phyloP scores from a whole-genome alignment of 805 yeast genomes.

The Wickerhamomyces bisporus region DNA sequence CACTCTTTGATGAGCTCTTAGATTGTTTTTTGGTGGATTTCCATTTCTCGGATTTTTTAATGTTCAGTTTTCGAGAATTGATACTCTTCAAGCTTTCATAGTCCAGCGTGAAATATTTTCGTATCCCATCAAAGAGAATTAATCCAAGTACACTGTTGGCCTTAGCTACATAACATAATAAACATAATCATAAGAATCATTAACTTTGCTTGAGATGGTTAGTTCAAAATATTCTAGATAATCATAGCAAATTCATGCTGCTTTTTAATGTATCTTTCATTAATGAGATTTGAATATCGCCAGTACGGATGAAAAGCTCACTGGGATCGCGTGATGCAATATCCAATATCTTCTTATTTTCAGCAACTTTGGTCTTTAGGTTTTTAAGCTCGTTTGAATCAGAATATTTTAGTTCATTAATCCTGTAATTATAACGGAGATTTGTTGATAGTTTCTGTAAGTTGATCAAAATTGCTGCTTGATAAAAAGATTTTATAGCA shows the following conservation, averaged over 20 bases:
- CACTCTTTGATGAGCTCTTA: no score
- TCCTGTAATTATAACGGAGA: conserved; percentile 9
- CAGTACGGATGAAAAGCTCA: no score
- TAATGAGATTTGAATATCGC: no score
- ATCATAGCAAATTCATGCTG: neutral
- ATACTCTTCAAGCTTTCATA: no score
- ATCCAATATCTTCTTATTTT: neutral
- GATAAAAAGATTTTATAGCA: conserved; percentile 2
- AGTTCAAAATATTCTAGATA: no score
- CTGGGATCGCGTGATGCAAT: neutral
- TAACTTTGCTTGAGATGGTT: no score
- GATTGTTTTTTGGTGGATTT: no score
- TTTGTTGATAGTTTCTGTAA: conserved; percentile 1
- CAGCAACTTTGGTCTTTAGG: neutral
- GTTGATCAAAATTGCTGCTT: conserved; percentile 4
- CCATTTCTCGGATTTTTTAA: neutral
- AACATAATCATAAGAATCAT: neutral
- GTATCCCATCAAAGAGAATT: no score
- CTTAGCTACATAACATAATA: neutral
- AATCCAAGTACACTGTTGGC: no score
- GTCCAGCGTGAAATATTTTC: no score
- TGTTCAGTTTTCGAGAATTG: neutral
- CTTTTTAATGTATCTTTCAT: no score
- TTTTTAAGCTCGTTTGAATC: neutral
- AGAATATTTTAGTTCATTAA: conserved; percentile 2